phyloP scores from a whole-genome alignment of 495 filamentous ascomycete species.

The Hypoxylon lenormandii region DNA sequence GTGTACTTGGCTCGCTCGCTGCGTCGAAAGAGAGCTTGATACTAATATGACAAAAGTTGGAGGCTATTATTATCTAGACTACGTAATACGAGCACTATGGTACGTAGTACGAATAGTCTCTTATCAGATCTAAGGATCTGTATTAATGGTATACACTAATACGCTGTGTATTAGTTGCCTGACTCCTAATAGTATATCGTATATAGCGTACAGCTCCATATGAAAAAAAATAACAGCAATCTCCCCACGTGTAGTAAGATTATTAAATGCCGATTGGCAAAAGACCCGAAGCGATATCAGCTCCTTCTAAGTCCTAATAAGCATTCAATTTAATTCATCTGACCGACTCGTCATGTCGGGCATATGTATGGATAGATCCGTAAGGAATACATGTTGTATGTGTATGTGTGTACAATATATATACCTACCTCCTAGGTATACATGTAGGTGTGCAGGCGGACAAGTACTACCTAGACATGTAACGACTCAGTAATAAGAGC shows the following conservation, averaged over 20 bases:
- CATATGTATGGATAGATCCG: slow-evolving; percentile 21
- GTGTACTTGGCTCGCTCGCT: too few species aligned
- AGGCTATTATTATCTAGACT: not conserved
- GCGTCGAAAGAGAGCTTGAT: not conserved
- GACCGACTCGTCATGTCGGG: slow-evolving; percentile 43
- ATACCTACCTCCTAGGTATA: too few species aligned
- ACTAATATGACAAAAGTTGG: not conserved
- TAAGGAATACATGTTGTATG: slow-evolving; percentile 13
- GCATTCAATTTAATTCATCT: slow-evolving; percentile 45
- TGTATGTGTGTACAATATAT: too few species aligned
- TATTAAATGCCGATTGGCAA: slow-evolving; percentile 31
- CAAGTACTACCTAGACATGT: not conserved
- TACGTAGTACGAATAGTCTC: not conserved
- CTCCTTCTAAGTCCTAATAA: slow-evolving; percentile 41
- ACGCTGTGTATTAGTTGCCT: too few species aligned
- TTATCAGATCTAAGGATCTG: not conserved
- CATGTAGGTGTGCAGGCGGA: not conserved
- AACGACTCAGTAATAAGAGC: not conserved
- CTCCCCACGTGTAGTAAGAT: slow-evolving; percentile 28
- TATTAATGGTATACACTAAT: not conserved
- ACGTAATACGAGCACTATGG: not conserved
- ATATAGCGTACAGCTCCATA: not conserved
- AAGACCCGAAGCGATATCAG: slow-evolving; percentile 25
- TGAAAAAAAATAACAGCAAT: not conserved
- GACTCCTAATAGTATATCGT: too few species aligned